Evolutionary conservation across 2,329 filamentous ascomycete species (phyloP), one percentile per base, ranked within the genome.

Genomic region (Venturia asperata): DNA sequence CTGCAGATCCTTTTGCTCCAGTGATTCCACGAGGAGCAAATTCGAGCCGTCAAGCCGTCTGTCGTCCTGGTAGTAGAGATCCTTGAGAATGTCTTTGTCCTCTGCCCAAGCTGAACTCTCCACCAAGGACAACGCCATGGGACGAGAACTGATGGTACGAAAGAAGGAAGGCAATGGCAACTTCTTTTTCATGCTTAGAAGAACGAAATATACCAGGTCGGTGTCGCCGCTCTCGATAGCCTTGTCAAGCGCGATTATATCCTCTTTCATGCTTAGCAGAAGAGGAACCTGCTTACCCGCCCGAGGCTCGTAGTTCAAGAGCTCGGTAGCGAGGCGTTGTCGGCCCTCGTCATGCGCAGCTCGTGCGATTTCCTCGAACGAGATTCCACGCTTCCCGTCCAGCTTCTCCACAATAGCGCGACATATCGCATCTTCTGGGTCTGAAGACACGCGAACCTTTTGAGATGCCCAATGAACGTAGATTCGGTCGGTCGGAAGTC

Each of bases 41-140:
- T 91, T 89, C 0, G 93, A 90, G 3, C 94, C 92, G 69, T 97
- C 94, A 5, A 92, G 80, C 3, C 92, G 86, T 5, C 93, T 86
- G 74, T 99, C 94, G 71, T 97, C 94, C 77, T 97, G 94, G 74
- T 99, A 99, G 78, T 94, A 99, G 3, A 99, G 81, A 73, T 97
- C 94, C 72, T 97, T 99, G 34, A 99, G 84, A 27, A 99, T 77
- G 64, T 89, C 86, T 0, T 85, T 83, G 70, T 96, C 92, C 71
- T 96, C 89, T 62, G 90, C 86, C 62, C 83, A 81, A 0, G 94
- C 93, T 0, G 88, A 88, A 1, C 91, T 85, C 75, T 99, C 94
- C 30, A 99, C 90, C 13, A 99, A 83, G 0, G 94, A 91, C 1
- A 91, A 92, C 4, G 94, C 94, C 34, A 91, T 83, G 0, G 93